A percentile compares a stretch with the other conserved stretches of the same genome.
Evolutionary conservation across 2,329 filamentous ascomycete genomes (phyloP).

Genomic region (Lachnellula hyalina): DNA sequence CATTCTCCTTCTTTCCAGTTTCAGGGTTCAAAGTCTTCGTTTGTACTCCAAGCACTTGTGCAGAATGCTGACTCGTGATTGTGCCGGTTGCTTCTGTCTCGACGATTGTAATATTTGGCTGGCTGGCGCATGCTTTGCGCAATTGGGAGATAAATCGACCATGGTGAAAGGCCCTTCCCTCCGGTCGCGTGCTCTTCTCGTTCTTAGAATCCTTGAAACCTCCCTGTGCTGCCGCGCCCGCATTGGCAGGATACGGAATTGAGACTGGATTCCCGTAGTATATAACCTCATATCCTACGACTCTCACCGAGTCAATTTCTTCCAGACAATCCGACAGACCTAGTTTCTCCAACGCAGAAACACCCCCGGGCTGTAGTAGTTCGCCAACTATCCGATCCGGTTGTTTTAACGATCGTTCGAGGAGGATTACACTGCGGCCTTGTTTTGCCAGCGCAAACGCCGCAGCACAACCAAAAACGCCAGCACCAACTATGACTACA

Average conservation of each 20-base stretch:
- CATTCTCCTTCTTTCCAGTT: constrained; percentile 52
- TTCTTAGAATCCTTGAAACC: constrained; percentile 26
- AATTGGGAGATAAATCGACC: constrained; percentile 85
- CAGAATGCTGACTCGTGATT: constrained; percentile 62
- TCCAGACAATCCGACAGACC: constrained; percentile 80
- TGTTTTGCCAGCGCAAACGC: constrained; percentile 83
- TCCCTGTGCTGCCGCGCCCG: constrained; percentile 34
- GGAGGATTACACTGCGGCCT: constrained; percentile 81
- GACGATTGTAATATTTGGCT: constrained; percentile 82
- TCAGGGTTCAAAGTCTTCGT: constrained; percentile 58
- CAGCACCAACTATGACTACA: constrained; percentile 87
- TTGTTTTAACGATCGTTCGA: constrained; percentile 85
- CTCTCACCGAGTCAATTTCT: constrained; percentile 77
- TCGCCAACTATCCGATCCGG: constrained; percentile 96
- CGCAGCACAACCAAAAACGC: constrained; percentile 81
- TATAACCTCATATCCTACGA: constrained; percentile 81
- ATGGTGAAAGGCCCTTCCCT: constrained; percentile 86
- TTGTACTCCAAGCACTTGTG: constrained; percentile 78
- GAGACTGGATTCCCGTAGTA: constrained; percentile 69
- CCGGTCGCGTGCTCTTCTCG: constrained; percentile 42
- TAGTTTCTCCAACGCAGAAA: constrained; percentile 72
- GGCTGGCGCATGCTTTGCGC: constrained; percentile 64
- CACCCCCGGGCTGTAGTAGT: constrained; percentile 86
- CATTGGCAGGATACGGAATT: constrained; percentile 70
- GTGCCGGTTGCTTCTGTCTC: constrained; percentile 81